A percentile compares a stretch with the other conserved stretches of the same genome.
Conservation (phyloP, 2,329 filamentous ascomycete species). For the Ascochyta pisi region DNA sequence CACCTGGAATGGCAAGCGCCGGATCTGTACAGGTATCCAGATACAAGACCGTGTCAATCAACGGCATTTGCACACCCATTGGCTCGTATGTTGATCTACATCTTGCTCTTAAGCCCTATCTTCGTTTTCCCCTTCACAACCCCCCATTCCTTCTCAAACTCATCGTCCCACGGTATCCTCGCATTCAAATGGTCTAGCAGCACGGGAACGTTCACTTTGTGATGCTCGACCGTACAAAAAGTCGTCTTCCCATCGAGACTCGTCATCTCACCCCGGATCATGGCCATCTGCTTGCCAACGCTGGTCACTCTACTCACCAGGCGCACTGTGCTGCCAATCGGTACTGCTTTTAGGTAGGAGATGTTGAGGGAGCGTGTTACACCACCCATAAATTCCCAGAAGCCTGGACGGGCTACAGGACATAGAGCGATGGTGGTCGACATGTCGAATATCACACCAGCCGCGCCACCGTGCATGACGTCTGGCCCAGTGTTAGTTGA, state of each 20-base stretch:
- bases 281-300: constrained; percentile 59
- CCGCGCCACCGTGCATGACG: constrained; percentile 52
- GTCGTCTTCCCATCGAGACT: constrained; percentile 56
- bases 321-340: constrained; percentile 54
- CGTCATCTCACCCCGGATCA: constrained; percentile 59
- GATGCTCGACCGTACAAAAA: constrained; percentile 61
- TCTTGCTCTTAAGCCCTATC: constrained; percentile 25
- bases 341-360: constrained; percentile 60
- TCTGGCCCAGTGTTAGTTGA: constrained; percentile 30
- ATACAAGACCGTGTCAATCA: constrained; percentile 1
- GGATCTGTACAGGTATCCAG: background rate
- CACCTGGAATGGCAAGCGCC: background rate
- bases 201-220: constrained; percentile 58
- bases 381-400: constrained; percentile 62
- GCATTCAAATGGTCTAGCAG: constrained; percentile 49
- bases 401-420: constrained; percentile 56
- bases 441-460: constrained; percentile 52
- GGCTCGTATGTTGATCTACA: constrained; percentile 11
- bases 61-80: background rate
- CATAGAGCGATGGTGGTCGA: constrained; percentile 58
- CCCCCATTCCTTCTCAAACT: constrained; percentile 46
- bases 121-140: constrained; percentile 14
- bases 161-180: constrained; percentile 54
- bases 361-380: constrained; percentile 59
- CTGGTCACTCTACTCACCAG: constrained; percentile 54